Conservation (phyloP, 1,139 yeast species). For the Yamadazyma songkhlaensis region DNA sequence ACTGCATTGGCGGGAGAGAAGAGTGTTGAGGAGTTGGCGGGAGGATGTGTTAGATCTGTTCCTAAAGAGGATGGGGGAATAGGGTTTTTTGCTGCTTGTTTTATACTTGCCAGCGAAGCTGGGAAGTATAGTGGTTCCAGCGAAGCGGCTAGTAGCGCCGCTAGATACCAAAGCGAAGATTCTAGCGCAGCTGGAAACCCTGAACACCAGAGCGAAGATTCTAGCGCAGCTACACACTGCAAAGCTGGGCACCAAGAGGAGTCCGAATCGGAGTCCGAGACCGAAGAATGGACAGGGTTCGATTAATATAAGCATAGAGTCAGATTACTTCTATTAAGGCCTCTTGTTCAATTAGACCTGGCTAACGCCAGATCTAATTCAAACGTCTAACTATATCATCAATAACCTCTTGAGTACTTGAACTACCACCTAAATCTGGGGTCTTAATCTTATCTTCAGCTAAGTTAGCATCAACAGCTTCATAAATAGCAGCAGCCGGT, state of each 20-base stretch:
- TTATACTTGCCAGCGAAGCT: conserved; percentile 38
- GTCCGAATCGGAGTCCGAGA: conserved; percentile 5
- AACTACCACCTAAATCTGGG: conserved; percentile 91
- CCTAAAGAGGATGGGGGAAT: conserved; percentile 95
- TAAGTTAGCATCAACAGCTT: conserved; percentile 93
- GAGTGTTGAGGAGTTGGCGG: conserved; percentile 57
- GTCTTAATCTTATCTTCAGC: conserved; percentile 78
- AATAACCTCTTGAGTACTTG: conserved; percentile 82
- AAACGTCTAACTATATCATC: conserved; percentile 63
- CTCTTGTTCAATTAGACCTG: no score
- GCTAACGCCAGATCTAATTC: no score
- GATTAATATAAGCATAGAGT: not conserved
- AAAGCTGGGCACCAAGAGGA: no score
- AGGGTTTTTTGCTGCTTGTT: conserved; percentile 92
- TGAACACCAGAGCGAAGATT: no score
- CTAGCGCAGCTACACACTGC: no score
- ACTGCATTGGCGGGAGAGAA: conserved; percentile 44
- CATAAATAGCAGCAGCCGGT: conserved; percentile 89
- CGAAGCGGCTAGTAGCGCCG: no score
- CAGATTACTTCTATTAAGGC: no score
- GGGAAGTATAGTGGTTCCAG: conserved; percentile 6
- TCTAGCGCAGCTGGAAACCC: no score
- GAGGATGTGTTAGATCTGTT: conserved; percentile 79
- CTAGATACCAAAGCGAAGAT: no score
- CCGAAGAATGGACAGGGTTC: conserved; percentile 18